Evolutionary conservation across 805 yeast species (phyloP).

Genomic region (Schwanniomyces vanrijiae): DNA sequence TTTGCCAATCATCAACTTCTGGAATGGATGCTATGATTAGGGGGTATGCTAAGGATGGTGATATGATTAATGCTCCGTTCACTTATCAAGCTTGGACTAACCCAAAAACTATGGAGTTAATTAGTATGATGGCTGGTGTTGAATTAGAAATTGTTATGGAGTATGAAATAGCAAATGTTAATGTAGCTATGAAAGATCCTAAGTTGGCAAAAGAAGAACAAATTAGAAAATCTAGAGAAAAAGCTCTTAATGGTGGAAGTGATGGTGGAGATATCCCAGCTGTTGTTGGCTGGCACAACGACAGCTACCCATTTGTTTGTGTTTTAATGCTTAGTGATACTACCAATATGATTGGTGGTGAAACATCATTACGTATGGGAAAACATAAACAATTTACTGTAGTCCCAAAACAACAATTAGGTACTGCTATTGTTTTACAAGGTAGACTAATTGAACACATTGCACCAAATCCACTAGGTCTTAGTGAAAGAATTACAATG

Average conservation of each 20-base stretch:
- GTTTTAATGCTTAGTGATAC: slow-evolving; percentile 65
- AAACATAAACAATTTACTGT: slow-evolving; percentile 20
- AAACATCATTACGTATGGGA: slow-evolving; percentile 52
- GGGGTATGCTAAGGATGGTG: slow-evolving; percentile 46
- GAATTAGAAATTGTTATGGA: slow-evolving; percentile 56
- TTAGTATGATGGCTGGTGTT: slow-evolving; percentile 59
- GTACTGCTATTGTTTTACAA: slow-evolving; percentile 38
- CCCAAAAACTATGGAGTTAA: slow-evolving; percentile 54
- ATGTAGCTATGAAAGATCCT: slow-evolving; percentile 46
- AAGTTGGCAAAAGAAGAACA: slow-evolving; percentile 31
- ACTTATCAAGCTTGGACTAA: slow-evolving; percentile 58
- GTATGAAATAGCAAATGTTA: slow-evolving; percentile 56
- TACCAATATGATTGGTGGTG: slow-evolving; percentile 59
- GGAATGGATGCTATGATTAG: slow-evolving; percentile 52
- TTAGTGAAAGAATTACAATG: slow-evolving; percentile 40
- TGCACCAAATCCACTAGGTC: slow-evolving; percentile 38
- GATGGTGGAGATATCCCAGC: slow-evolving; percentile 48
- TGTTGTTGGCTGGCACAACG: slow-evolving; percentile 63
- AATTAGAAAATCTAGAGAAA: slow-evolving; percentile 8
- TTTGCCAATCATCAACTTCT: slow-evolving; percentile 42
- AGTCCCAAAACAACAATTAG: slow-evolving; percentile 31
- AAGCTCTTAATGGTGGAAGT: slow-evolving; percentile 15
- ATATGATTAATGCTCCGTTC: slow-evolving; percentile 44
- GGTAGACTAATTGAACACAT: slow-evolving; percentile 43
- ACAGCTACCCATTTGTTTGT: slow-evolving; percentile 65